These are phyloP conservation scores for Apiospora rasikravindrae DNA, from an alignment of 2,329 filamentous ascomycete genomes.

Conservation along the genomic window DNA sequence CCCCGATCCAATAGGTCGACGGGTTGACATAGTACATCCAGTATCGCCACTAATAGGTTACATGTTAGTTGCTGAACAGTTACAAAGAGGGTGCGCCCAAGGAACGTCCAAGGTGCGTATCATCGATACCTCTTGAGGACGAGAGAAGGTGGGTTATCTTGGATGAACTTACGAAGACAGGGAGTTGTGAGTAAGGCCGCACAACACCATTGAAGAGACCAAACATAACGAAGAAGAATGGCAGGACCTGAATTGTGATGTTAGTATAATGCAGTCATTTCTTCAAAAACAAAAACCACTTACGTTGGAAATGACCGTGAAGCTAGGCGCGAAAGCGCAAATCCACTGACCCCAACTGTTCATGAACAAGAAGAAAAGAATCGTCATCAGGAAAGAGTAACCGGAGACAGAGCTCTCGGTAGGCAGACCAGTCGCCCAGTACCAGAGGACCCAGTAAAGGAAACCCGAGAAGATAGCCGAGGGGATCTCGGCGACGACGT, in stretches of 20 bases:
- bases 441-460: constrained; percentile 78
- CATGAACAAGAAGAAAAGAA: constrained; percentile 80
- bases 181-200: constrained; percentile 67
- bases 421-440: constrained; percentile 75
- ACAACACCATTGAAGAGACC: constrained; percentile 79
- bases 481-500: constrained; percentile 75
- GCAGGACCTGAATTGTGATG: constrained; percentile 53
- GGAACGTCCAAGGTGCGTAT: too few species aligned
- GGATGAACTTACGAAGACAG: constrained; percentile 54
- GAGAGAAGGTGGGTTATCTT: too few species aligned
- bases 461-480: constrained; percentile 67
- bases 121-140: too few species aligned
- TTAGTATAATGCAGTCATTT: not conserved
- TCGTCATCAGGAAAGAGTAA: constrained; percentile 78
- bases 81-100: not conserved
- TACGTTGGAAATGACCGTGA: constrained; percentile 76
- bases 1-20: constrained; percentile 73
- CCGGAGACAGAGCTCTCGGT: constrained; percentile 68
- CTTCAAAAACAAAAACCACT: constrained; percentile 31
- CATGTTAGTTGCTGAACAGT: not conserved
- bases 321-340: constrained; percentile 78
- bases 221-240: constrained; percentile 83
- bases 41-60: constrained; percentile 59
- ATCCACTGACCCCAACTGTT: constrained; percentile 84
- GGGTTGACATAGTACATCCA: constrained; percentile 76